phyloP scores from a whole-genome alignment of 164 flowering plant species.

The Vitis labrusca region DNA sequence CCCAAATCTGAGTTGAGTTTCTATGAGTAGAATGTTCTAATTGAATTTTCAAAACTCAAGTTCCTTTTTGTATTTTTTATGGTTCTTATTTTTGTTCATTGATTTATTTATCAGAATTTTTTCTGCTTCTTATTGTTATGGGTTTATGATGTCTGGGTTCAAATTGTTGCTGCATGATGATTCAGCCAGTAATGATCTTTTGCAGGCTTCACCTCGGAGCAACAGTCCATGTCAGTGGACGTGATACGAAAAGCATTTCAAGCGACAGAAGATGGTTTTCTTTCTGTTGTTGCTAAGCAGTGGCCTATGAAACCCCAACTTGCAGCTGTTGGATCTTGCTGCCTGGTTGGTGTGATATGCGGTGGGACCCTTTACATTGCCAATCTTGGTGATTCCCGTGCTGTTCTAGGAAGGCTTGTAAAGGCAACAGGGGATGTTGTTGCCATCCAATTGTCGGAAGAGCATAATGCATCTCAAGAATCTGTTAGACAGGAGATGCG shows the following conservation, averaged over 20 bases:
- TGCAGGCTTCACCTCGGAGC: constrained; percentile 50
- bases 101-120: not conserved
- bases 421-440: constrained; percentile 70
- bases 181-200: not conserved
- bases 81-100: not conserved
- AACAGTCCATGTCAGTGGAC: constrained; percentile 50
- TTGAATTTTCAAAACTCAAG: not conserved
- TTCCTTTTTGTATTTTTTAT: not conserved
- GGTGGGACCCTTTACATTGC: constrained; percentile 52
- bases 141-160: not conserved
- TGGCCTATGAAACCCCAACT: constrained; percentile 61
- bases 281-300: constrained; percentile 46
- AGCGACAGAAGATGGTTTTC: constrained; percentile 60
- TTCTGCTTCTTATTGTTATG: not conserved
- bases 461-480: constrained; percentile 63
- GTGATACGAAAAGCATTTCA: constrained; percentile 54
- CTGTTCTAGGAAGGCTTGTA: constrained; percentile 52
- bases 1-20: too few species aligned
- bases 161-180: not conserved
- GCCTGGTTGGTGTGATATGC: constrained; percentile 51
- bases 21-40: not conserved
- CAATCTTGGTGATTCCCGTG: constrained; percentile 63
- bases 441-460: constrained; percentile 60
- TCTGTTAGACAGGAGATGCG: constrained; percentile 74
- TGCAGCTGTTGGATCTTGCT: constrained; percentile 67